phyloP scores from a whole-genome alignment of 2,329 filamentous ascomycete species.

The Fusarium incarnatum region DNA sequence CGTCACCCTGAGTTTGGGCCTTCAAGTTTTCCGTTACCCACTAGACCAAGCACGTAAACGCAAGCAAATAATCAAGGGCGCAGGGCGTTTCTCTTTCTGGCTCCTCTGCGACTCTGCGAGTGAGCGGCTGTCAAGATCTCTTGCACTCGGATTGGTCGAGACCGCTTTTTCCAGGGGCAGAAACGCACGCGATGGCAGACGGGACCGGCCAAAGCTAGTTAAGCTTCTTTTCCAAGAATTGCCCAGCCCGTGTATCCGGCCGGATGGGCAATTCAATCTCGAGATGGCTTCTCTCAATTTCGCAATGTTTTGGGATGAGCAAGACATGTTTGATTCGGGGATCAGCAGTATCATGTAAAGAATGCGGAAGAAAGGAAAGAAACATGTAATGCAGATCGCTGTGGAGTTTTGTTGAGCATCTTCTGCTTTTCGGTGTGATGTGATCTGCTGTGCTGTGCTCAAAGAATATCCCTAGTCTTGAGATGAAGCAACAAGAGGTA shows the following conservation, averaged over 20 bases:
- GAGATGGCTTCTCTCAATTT: not conserved
- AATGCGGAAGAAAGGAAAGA: slow-evolving; percentile 6
- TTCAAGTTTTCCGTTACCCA: not conserved
- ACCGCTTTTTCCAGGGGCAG: slow-evolving; percentile 42
- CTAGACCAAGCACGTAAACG: not conserved
- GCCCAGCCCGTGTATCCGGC: slow-evolving; percentile 21
- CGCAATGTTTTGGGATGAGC: not conserved
- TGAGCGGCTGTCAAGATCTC: slow-evolving; percentile 36
- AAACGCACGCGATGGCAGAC: slow-evolving; percentile 34
- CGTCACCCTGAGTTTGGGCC: not conserved
- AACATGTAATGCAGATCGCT: slow-evolving; percentile 30
- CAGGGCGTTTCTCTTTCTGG: not conserved
- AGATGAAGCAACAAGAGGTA: not conserved
- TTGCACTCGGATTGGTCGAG: slow-evolving; percentile 29
- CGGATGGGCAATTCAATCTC: not conserved
- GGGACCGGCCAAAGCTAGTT: slow-evolving; percentile 43
- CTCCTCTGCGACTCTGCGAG: not conserved
- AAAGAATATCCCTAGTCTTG: not conserved
- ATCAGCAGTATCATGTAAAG: slow-evolving; percentile 20
- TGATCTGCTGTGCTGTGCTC: not conserved
- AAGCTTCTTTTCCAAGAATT: slow-evolving; percentile 42
- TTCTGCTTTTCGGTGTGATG: not conserved
- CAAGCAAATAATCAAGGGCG: not conserved
- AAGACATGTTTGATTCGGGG: slow-evolving; percentile 19
- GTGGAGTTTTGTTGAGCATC: slow-evolving; percentile 24